Percentiles rank a stretch among this genome's conserved stretches.
Evolutionary conservation across 345 rosid species (phyloP).

Genomic region (Aquilaria yunnanensis): DNA sequence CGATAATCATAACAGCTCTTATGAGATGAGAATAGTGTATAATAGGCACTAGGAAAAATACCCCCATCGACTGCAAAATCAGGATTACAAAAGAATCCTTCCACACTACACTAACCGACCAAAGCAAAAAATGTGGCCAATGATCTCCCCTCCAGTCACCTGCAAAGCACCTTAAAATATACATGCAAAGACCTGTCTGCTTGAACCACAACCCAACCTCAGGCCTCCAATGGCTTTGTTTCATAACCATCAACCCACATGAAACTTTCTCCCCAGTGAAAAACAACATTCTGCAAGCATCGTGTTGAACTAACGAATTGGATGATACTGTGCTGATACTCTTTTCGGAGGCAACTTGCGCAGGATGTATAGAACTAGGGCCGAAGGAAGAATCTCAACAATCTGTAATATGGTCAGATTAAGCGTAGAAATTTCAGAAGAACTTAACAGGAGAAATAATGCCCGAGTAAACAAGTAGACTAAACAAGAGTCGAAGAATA

Average conservation of each 20-base stretch:
- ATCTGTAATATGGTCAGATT: constrained; percentile 40
- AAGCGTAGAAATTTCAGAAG: constrained; percentile 2
- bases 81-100: too few relatives aligned
- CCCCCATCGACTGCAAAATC: too few relatives aligned
- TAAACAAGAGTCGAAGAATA: constrained; percentile 18
- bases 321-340: constrained; percentile 89
- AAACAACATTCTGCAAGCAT: constrained; percentile 1
- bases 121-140: too few relatives aligned
- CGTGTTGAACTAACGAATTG: constrained; percentile 46
- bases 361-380: constrained; percentile 81
- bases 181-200: constrained; percentile 19
- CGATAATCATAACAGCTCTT: too few relatives aligned
- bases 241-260: constrained; percentile 8
- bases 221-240: constrained; percentile 19
- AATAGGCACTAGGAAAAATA: too few relatives aligned
- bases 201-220: constrained; percentile 22
- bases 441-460: background rate
- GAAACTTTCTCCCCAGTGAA: constrained; percentile 6
- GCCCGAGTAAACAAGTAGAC: background rate
- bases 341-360: constrained; percentile 98
- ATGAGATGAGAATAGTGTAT: too few relatives aligned
- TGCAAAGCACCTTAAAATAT: constrained; percentile 12
- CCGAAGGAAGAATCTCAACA: constrained; percentile 94
- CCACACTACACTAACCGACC: too few relatives aligned
- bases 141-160: constrained; percentile 13